Base-by-base conservation (phyloP, 352 stramenopile species). In the Globisporangium mamillatum region DNA sequence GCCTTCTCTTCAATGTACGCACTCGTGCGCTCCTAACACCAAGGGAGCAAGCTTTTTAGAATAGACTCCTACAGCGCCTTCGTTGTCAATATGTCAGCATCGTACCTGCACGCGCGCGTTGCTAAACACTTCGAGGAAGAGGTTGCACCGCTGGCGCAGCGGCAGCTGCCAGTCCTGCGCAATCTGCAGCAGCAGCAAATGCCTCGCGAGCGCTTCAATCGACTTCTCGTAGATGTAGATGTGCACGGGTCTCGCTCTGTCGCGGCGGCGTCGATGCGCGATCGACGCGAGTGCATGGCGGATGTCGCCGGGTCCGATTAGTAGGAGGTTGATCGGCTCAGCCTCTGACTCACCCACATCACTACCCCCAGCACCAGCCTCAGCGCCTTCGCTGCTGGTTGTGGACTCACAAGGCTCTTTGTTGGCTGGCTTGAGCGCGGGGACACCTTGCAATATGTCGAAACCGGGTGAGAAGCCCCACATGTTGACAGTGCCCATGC, bases 81-180 rank as follows among this genome's bases (percentile, higher is more conserved):
- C 20, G 29, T 29, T 18, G 29, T 1, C 12, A 25, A 16, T 18
- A 48, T 32, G 18, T 22, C 24, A 9, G 36, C 27, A 1, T 1
- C 46, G 14, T 63, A 84, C 81, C 73, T 98, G 93, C 22, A 98
- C 75, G 4, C 92, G 75, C 18, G 80, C 71, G 68, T 98, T 99
- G 9, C 96, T 95, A 81, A 97, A 98, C 8, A 98, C 84, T 70
- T 99, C 95, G 46, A 99, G 79, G 63, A 97, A 98, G 25, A 81
- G 68, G 59, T 91, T 97, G 70, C 85, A 92, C 6, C 93, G 85
- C 72, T 98, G 90, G 41, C 91, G 84, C 29, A 99, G 73, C 0
- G 96, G 93, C 29, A 98, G 38, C 65, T 94, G 69, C 75, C 79
- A 92, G 72, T 99, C 93, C 24, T 89, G 73, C 5, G 92, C 81